Evolutionary conservation across 2,329 filamentous ascomycete genomes (phyloP).

Genomic region (Fusarium torreyae): DNA sequence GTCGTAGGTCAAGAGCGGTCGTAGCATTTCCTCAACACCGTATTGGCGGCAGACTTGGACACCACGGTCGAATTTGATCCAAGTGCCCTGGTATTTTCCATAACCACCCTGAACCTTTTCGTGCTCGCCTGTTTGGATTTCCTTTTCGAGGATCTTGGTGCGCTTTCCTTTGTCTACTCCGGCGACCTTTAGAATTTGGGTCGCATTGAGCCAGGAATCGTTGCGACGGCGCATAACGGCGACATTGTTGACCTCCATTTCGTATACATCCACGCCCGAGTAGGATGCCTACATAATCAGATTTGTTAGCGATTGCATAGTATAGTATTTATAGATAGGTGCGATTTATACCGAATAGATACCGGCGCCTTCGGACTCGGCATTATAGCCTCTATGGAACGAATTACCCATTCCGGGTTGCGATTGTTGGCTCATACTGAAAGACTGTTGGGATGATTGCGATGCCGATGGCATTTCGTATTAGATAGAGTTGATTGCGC

Average conservation of each 20-base stretch:
- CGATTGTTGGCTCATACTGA: slow-evolving; percentile 70
- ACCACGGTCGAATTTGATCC: slow-evolving; percentile 95
- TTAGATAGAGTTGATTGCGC: slow-evolving; percentile 1
- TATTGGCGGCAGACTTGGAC: slow-evolving; percentile 90
- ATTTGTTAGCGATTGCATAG: slow-evolving; percentile 38
- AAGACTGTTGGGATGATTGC: slow-evolving; percentile 70
- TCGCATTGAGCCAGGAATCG: slow-evolving; percentile 98
- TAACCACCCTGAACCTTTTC: slow-evolving; percentile 99
- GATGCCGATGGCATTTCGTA: slow-evolving; percentile 60
- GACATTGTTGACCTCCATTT: slow-evolving; percentile 95
- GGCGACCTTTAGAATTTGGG: slow-evolving; percentile 97
- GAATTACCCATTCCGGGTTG: slow-evolving; percentile 59
- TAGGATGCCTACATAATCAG: slow-evolving; percentile 78
- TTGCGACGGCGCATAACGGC: slow-evolving; percentile 96
- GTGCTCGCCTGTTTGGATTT: slow-evolving; percentile 95
- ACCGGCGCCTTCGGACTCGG: slow-evolving; percentile 63
- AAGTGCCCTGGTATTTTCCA: slow-evolving; percentile 98
- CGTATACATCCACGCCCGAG: slow-evolving; percentile 95
- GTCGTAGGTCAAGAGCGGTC: slow-evolving; percentile 84
- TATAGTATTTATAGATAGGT: background rate
- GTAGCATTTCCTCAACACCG: slow-evolving; percentile 81
- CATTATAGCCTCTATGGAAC: slow-evolving; percentile 56
- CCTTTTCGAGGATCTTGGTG: slow-evolving; percentile 97
- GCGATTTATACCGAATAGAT: slow-evolving; percentile 72
- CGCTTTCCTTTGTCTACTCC: slow-evolving; percentile 98